phyloP scores from a whole-genome alignment of 2,329 filamentous ascomycete genomes.

The Aspergillus pseudoglaucus region DNA sequence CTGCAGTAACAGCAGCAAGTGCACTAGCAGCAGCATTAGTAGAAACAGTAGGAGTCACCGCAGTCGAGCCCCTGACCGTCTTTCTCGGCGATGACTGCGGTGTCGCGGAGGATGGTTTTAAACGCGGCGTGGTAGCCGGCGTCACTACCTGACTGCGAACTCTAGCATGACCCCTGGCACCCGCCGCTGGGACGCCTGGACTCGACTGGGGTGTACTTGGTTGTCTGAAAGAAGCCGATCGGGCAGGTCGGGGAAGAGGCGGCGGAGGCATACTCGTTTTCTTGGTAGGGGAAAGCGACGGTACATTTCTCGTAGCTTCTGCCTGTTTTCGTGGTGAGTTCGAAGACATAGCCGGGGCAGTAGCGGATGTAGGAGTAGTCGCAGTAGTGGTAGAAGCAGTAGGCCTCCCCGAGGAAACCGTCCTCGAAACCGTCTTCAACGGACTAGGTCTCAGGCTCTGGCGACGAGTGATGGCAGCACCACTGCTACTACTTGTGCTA shows the following conservation, averaged over 20 bases:
- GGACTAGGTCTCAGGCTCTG: slow-evolving; percentile 25
- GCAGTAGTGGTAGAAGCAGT: slow-evolving; percentile 3
- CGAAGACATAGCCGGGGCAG: slow-evolving; percentile 12
- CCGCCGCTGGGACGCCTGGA: slow-evolving; percentile 7
- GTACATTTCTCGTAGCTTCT: slow-evolving; percentile 6
- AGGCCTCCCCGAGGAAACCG: slow-evolving; percentile 8
- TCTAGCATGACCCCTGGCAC: slow-evolving; percentile 23
- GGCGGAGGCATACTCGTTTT: slow-evolving; percentile 30
- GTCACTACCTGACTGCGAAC: slow-evolving; percentile 31
- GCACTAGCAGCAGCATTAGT: too few species aligned
- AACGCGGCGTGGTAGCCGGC: slow-evolving; percentile 13
- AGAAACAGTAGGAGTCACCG: slow-evolving; percentile 13
- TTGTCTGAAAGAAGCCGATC: slow-evolving; percentile 34
- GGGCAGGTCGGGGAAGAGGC: slow-evolving; percentile 19
- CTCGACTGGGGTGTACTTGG: slow-evolving; percentile 13
- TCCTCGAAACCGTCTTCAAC: slow-evolving; percentile 10
- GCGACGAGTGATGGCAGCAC: slow-evolving; percentile 14
- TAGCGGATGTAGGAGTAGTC: not conserved
- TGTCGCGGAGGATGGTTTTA: slow-evolving; percentile 28
- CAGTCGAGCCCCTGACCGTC: slow-evolving; percentile 14
- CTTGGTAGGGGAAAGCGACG: slow-evolving; percentile 14
- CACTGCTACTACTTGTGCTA: not conserved
- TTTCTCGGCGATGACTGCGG: slow-evolving; percentile 38
- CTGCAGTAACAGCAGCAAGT: slow-evolving; percentile 4
- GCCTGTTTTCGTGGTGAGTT: slow-evolving; percentile 19